Conservation (phyloP, 345 rosid species). For the Lepidium didymum region DNA sequence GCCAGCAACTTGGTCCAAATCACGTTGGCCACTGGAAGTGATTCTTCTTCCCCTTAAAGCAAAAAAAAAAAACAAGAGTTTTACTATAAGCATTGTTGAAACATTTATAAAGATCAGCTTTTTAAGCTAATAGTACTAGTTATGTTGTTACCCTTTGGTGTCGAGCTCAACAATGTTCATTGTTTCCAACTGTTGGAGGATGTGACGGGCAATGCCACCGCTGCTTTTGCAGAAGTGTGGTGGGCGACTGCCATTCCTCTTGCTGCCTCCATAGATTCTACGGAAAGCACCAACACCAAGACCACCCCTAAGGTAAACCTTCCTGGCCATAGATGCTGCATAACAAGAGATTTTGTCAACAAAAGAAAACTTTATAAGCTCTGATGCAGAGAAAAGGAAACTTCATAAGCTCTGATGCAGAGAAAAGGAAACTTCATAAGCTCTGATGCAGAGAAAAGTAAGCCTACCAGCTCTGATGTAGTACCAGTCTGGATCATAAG, state of each 20-base stretch:
- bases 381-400: too few relatives aligned
- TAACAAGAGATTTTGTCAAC: background rate
- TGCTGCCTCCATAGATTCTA: constrained; percentile 82
- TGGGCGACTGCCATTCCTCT: constrained; percentile 81
- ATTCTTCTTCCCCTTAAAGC: constrained; percentile 67
- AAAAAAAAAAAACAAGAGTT: background rate
- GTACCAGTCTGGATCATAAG: constrained; percentile 93
- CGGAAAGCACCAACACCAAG: constrained; percentile 87
- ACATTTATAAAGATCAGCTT: background rate
- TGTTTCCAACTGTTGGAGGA: constrained; percentile 69
- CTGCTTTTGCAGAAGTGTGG: constrained; percentile 88
- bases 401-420: constrained; percentile 62
- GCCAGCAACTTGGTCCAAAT: constrained; percentile 93
- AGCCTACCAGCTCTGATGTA: constrained; percentile 62
- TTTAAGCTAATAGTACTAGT: background rate
- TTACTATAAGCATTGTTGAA: background rate
- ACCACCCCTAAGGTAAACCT: constrained; percentile 78
- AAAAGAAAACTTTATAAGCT: too few relatives aligned
- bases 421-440: too few relatives aligned
- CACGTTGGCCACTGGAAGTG: constrained; percentile 78
- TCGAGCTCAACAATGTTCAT: constrained; percentile 64
- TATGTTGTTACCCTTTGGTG: constrained; percentile 45
- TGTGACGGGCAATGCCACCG: constrained; percentile 79
- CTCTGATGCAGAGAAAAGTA: too few relatives aligned
- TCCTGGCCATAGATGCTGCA: constrained; percentile 90